Evolutionary conservation across 2,329 filamentous ascomycete genomes (phyloP).

Genomic region (Beauveria sp.): DNA sequence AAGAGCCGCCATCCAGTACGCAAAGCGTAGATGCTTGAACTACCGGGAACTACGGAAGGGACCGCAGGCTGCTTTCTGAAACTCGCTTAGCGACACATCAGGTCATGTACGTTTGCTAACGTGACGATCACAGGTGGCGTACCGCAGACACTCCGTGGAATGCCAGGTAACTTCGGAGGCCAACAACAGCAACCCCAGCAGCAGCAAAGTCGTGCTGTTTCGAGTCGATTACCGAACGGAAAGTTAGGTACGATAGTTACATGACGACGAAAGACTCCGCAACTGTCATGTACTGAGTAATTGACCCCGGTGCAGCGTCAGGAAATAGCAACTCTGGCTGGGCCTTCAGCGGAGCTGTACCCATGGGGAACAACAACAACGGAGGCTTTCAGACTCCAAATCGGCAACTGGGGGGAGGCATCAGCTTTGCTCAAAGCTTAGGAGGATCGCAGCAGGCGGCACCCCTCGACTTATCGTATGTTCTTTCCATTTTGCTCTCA

Average conservation of each 20-base stretch:
- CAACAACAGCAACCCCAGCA: slow-evolving; percentile 41
- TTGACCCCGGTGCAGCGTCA: slow-evolving; percentile 17
- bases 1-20: neutral
- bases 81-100: too few species aligned
- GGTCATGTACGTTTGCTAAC: neutral
- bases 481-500: slow-evolving; percentile 22
- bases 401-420: slow-evolving; percentile 49
- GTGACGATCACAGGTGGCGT: slow-evolving; percentile 40
- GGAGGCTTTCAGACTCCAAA: slow-evolving; percentile 39
- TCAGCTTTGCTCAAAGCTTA: slow-evolving; percentile 61
- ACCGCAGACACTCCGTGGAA: slow-evolving; percentile 54
- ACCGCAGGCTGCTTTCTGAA: neutral
- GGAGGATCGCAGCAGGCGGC: slow-evolving; percentile 55
- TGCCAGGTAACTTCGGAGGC: slow-evolving; percentile 52
- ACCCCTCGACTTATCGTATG: slow-evolving; percentile 58
- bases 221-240: slow-evolving; percentile 55
- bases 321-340: slow-evolving; percentile 49
- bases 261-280: slow-evolving; percentile 1
- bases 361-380: slow-evolving; percentile 46
- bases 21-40: neutral
- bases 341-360: slow-evolving; percentile 55
- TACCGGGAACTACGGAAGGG: neutral
- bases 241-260: slow-evolving; percentile 48
- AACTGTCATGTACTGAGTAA: slow-evolving; percentile 7
- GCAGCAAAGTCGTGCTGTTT: slow-evolving; percentile 39